Percentiles rank a stretch among this genome's conserved stretches.
phyloP scores from a whole-genome alignment of 176 grass and related monocot species.

The Phyllostachys edulis region DNA sequence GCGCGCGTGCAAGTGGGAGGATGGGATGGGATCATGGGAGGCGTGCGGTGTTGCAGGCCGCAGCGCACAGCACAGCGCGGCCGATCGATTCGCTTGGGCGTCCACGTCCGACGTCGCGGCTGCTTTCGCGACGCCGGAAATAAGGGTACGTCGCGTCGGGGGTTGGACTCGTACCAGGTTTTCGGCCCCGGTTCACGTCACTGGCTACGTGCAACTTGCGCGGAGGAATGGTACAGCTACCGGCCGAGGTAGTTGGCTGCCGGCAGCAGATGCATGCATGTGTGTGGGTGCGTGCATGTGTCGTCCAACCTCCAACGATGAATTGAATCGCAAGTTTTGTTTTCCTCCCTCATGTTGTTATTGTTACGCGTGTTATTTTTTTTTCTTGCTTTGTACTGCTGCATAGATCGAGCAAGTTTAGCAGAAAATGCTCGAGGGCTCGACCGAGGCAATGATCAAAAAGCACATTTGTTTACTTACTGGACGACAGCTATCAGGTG shows the following conservation, averaged over 20 bases:
- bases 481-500: too few species aligned
- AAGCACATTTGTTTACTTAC: too few species aligned
- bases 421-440: too few species aligned
- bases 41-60: too few species aligned
- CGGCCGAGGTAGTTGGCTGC: background rate
- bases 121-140: background rate
- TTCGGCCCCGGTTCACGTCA: background rate
- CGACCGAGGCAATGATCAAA: too few species aligned
- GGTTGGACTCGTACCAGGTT: background rate
- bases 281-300: background rate
- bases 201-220: background rate
- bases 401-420: too few species aligned
- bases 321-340: background rate
- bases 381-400: too few species aligned
- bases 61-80: background rate
- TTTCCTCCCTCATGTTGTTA: background rate
- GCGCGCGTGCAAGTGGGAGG: too few species aligned
- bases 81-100: too few species aligned
- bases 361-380: background rate
- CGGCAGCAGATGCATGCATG: background rate
- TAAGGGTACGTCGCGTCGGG: too few species aligned
- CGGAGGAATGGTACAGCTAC: background rate
- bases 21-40: background rate
- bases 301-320: background rate
- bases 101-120: too few species aligned